Base-by-base conservation (phyloP, 371 early-diverging fungal species). In the Blastocladiella emersonii region DNA sequence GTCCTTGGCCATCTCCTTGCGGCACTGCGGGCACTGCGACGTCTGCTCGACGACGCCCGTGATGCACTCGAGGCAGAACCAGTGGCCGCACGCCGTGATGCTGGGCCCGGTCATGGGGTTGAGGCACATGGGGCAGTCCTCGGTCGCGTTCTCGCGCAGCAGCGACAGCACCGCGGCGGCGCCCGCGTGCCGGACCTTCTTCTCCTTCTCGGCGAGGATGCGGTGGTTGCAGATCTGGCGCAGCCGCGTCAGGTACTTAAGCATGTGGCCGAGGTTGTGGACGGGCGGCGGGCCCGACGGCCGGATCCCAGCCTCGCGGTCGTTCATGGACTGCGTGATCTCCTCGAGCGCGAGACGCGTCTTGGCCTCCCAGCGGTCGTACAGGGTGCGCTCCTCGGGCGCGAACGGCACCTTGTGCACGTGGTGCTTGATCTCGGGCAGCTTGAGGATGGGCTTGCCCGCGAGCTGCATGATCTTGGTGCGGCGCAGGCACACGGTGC, bases 161-260 rank as follows among this genome's bases (percentile, higher is more conserved):
- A 43, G 0, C 12, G 37, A 7, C 30, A 59, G 15, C 59, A 59
- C 8, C 59, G 12, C 8, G 17, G 37, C 35, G 7, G 7, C 21
- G 32, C 30, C 27, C 17, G 30, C 59, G 7, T 2, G 37, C 4
- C n/a, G 34, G 4, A 27, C 30, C 59, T n/a, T 10, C 34, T 41
- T 41, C 0, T 59, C 44, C 37, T 59, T 59, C 15, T 59, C 44
- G 15, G 32, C 59, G 21, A 59, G 59, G 15, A 17, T 21, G 17
- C 41, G 59, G 32, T 59, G 59, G 23, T 59, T 43, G 43, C 59
- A 59, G 12, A 37, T 12, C 32, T 59, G 59, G 8, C 59, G 59
- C 25, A 59, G 59, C 37, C 59, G 59, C 27, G 59, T 59, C 36
- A 59, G 43, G 41, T 27, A 43, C 44, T 37, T 43, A 25, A 59